phyloP scores from a whole-genome alignment of 2,329 filamentous ascomycete species.

The Blastomyces gilchristii region DNA sequence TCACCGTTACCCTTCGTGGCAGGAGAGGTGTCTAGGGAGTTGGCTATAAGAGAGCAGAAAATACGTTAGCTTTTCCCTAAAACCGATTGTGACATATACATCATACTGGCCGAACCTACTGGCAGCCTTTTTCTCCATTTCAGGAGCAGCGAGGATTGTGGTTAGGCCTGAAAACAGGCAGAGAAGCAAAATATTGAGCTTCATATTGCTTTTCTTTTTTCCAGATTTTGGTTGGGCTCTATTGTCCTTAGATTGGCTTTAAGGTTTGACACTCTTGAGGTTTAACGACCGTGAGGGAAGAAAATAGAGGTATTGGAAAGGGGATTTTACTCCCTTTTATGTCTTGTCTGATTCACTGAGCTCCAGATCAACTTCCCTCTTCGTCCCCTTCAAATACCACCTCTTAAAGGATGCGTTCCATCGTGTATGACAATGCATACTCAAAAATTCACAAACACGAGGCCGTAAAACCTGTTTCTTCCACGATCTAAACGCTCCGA shows the following conservation, averaged over 20 bases:
- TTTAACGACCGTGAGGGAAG: background rate
- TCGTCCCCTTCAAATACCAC: background rate
- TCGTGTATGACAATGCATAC: background rate
- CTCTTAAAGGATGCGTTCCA: background rate
- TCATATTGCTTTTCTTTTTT: background rate
- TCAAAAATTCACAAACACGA: background rate
- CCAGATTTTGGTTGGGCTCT: background rate
- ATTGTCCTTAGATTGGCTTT: background rate
- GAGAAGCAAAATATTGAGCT: background rate
- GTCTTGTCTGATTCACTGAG: background rate
- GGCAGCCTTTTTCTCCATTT: background rate
- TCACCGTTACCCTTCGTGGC: background rate
- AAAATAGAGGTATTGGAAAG: background rate
- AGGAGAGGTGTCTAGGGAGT: background rate
- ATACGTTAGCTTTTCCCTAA: background rate
- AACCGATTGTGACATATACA: background rate
- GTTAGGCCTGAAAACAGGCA: constrained; percentile 1
- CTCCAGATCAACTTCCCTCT: background rate
- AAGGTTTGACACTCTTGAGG: background rate
- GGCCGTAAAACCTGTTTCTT: background rate
- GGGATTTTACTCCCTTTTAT: background rate
- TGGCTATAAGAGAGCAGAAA: background rate
- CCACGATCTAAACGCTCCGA: background rate
- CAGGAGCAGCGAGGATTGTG: background rate
- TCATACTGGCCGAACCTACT: background rate